Evolutionary conservation across 2,329 filamentous ascomycete genomes (phyloP).

Genomic region (Talaromyces amestolkiae): DNA sequence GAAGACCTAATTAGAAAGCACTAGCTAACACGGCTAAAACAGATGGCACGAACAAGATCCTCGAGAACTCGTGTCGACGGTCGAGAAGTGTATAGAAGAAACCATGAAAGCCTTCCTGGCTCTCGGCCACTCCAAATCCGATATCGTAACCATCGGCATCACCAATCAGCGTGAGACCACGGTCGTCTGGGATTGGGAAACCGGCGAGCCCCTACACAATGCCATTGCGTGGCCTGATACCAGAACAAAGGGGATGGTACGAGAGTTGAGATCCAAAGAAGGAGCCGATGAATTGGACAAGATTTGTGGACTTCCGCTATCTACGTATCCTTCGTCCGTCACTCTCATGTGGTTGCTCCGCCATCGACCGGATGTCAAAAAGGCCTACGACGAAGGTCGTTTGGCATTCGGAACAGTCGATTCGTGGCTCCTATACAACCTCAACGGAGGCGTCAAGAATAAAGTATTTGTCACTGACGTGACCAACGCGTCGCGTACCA

Average conservation of each 20-base stretch:
- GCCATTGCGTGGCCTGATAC: conserved; percentile 92
- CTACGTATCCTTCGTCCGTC: conserved; percentile 82
- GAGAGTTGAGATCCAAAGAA: conserved; percentile 67
- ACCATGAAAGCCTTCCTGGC: conserved; percentile 69
- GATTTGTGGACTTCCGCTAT: conserved; percentile 77
- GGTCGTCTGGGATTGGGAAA: conserved; percentile 77
- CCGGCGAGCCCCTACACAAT: conserved; percentile 76
- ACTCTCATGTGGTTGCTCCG: conserved; percentile 81
- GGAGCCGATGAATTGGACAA: conserved; percentile 68
- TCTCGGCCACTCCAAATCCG: conserved; percentile 64
- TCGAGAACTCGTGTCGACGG: conserved; percentile 69
- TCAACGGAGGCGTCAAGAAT: conserved; percentile 67
- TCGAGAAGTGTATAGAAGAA: conserved; percentile 75
- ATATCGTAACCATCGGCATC: conserved; percentile 76
- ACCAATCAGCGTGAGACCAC: conserved; percentile 90
- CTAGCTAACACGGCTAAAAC: conserved; percentile 34
- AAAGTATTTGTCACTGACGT: conserved; percentile 78
- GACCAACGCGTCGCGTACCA: conserved; percentile 84
- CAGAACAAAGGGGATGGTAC: conserved; percentile 70
- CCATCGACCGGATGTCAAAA: conserved; percentile 65
- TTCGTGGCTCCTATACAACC: conserved; percentile 79
- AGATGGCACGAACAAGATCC: conserved; percentile 92
- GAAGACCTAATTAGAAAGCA: background rate
- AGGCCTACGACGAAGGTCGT: conserved; percentile 72
- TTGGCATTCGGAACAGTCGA: conserved; percentile 86